These are phyloP conservation scores for Thalassiosira exigua DNA, from an alignment of 352 stramenopile species.

Conservation along the genomic window DNA sequence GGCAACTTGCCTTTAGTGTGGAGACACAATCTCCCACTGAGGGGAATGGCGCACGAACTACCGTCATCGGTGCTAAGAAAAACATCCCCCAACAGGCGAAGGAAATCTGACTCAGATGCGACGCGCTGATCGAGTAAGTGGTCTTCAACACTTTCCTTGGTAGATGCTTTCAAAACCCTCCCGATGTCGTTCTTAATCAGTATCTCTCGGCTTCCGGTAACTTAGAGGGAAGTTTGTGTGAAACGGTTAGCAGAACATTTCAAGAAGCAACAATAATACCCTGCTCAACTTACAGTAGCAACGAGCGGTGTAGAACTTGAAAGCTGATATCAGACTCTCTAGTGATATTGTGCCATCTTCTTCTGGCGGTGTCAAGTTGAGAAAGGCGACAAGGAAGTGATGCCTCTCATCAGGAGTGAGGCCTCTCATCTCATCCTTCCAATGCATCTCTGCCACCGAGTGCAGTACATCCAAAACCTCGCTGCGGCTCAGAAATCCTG, in stretches of 20 bases:
- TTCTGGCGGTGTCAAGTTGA: conserved; percentile 12
- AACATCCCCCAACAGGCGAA: conserved; percentile 10
- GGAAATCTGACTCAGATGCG: conserved; percentile 19
- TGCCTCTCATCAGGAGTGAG: conserved; percentile 18
- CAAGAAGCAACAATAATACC: too few species aligned
- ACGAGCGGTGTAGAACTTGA: conserved; percentile 23
- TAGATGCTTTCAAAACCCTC: conserved; percentile 17
- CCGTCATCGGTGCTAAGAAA: conserved; percentile 21
- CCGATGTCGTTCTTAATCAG: conserved; percentile 31
- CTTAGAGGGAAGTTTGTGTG: too few species aligned
- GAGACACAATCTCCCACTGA: conserved; percentile 15
- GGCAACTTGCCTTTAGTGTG: neutral
- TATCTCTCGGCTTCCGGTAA: conserved; percentile 25
- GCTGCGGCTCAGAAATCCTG: conserved; percentile 24
- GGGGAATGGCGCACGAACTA: conserved; percentile 15
- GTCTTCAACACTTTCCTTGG: conserved; percentile 10
- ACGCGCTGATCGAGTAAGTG: conserved; percentile 1
- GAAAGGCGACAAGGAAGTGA: conserved; percentile 12
- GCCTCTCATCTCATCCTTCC: conserved; percentile 29
- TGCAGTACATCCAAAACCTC: conserved; percentile 25
- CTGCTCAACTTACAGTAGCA: too few species aligned
- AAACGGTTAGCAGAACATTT: too few species aligned
- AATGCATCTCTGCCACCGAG: conserved; percentile 24
- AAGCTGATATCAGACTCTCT: conserved; percentile 2
- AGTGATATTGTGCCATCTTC: conserved; percentile 35